phyloP scores from a whole-genome alignment of 495 filamentous ascomycete genomes.

The Penicillium salamii region DNA sequence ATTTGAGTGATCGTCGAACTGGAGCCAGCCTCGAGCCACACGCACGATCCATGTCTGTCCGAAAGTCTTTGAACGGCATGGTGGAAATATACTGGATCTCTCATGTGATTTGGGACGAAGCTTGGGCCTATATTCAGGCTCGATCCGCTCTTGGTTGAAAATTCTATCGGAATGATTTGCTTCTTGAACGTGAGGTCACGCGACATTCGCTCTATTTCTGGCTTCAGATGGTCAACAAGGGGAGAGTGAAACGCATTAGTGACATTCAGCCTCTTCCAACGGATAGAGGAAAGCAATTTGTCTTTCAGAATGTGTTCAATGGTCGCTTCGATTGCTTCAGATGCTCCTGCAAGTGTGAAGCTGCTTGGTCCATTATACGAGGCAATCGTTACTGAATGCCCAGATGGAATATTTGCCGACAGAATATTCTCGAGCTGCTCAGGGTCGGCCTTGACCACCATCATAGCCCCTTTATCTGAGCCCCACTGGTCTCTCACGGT shows the following conservation, averaged over 20 bases:
- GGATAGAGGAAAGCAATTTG: neutral
- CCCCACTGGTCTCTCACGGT: slow-evolving; percentile 48
- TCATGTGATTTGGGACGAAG: slow-evolving; percentile 44
- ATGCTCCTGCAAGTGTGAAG: slow-evolving; percentile 45
- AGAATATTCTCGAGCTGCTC: slow-evolving; percentile 12
- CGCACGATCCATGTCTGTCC: slow-evolving; percentile 24
- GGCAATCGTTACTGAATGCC: slow-evolving; percentile 29
- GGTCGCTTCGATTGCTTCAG: slow-evolving; percentile 25
- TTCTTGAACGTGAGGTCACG: slow-evolving; percentile 23
- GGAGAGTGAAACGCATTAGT: slow-evolving; percentile 53
- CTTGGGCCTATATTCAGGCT: slow-evolving; percentile 27
- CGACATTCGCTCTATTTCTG: slow-evolving; percentile 23
- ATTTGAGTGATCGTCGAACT: slow-evolving; percentile 34
- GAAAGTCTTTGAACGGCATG: slow-evolving; percentile 45
- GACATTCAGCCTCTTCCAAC: slow-evolving; percentile 42
- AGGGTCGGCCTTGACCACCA: slow-evolving; percentile 40
- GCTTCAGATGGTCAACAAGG: slow-evolving; percentile 39
- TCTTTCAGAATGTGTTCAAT: neutral
- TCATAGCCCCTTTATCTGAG: slow-evolving; percentile 47
- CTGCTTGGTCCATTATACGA: slow-evolving; percentile 50
- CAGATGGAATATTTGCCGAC: neutral
- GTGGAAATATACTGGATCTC: slow-evolving; percentile 49
- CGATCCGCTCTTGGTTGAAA: slow-evolving; percentile 18
- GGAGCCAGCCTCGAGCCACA: slow-evolving; percentile 52
- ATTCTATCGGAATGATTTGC: slow-evolving; percentile 29